Percentiles rank a stretch among this genome's conserved stretches.
phyloP scores from a whole-genome alignment of 2,329 filamentous ascomycete genomes.

The Pseudogymnoascus sp. region DNA sequence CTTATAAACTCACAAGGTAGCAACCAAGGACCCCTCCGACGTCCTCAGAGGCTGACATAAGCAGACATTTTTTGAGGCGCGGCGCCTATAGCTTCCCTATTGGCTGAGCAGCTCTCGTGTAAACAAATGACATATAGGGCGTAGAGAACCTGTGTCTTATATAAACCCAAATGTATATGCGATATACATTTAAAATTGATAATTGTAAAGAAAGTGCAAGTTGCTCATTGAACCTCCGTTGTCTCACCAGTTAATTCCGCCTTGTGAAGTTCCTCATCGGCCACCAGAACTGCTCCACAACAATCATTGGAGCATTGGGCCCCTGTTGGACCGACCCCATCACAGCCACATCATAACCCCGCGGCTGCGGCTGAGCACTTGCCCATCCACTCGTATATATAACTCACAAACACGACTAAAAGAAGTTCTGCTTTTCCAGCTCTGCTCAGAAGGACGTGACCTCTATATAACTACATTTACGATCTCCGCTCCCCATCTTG shows the following conservation, averaged over 20 bases:
- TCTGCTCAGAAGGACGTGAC: background rate
- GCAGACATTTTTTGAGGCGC: background rate
- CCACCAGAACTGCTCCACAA: background rate
- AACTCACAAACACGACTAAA: background rate
- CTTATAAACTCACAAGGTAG: constrained; percentile 6
- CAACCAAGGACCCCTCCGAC: background rate
- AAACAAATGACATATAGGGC: constrained; percentile 4
- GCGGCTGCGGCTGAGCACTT: constrained; percentile 6
- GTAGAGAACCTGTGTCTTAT: background rate
- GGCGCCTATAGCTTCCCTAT: background rate
- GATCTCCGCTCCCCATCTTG: background rate
- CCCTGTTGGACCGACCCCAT: constrained; percentile 1
- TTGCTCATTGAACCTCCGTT: background rate
- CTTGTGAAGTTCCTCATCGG: constrained; percentile 3
- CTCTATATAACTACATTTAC: background rate
- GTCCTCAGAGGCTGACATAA: background rate
- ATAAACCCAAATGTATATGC: background rate
- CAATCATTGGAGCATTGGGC: background rate
- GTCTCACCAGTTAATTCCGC: background rate
- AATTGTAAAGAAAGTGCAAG: background rate
- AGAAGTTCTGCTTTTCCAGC: background rate
- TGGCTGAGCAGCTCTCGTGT: background rate
- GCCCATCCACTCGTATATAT: background rate
- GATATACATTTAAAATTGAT: background rate
- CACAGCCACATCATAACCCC: constrained; percentile 8